A percentile compares a stretch with the other conserved stretches of the same genome.
These are phyloP conservation scores for Umbellularia californica DNA, from an alignment of 164 flowering plant genomes.

Conservation along the genomic window DNA sequence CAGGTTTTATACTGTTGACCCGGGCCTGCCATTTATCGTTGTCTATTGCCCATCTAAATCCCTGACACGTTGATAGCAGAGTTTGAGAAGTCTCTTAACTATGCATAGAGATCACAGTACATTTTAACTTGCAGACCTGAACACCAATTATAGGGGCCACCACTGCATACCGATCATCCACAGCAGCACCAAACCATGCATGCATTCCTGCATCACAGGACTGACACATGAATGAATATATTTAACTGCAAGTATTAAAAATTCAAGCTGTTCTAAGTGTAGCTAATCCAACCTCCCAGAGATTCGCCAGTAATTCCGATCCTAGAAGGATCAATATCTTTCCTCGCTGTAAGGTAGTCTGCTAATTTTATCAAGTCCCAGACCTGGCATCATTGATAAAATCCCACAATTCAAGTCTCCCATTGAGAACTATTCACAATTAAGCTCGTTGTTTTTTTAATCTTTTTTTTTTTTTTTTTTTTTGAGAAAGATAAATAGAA, in stretches of 20 bases:
- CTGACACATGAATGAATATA: not conserved
- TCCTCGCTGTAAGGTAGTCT: slow-evolving; percentile 74
- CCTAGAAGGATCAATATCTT: slow-evolving; percentile 70
- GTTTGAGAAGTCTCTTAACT: not conserved
- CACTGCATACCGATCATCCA: slow-evolving; percentile 81
- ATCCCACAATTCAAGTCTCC: not conserved
- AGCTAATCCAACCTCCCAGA: slow-evolving; percentile 72
- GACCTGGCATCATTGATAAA: slow-evolving; percentile 29
- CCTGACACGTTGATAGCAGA: slow-evolving; percentile 30
- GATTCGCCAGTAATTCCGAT: slow-evolving; percentile 98
- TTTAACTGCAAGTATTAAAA: not conserved
- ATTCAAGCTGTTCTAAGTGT: not conserved
- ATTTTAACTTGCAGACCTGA: slow-evolving; percentile 44
- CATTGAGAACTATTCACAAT: not conserved
- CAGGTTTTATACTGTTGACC: slow-evolving; percentile 76
- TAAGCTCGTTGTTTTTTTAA: not conserved
- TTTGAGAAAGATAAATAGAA: not conserved
- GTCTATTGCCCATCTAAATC: slow-evolving; percentile 92
- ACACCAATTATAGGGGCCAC: slow-evolving; percentile 91
- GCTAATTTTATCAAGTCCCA: slow-evolving; percentile 96
- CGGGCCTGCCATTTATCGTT: slow-evolving; percentile 89
- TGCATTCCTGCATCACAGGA: slow-evolving; percentile 75
- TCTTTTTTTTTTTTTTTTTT: not conserved
- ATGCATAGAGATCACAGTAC: not conserved
- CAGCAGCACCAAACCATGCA: slow-evolving; percentile 90